A percentile compares a stretch with the other conserved stretches of the same genome.
Conservation (phyloP, 768 basidiomycete species). For the Pleurotus platypus region DNA sequence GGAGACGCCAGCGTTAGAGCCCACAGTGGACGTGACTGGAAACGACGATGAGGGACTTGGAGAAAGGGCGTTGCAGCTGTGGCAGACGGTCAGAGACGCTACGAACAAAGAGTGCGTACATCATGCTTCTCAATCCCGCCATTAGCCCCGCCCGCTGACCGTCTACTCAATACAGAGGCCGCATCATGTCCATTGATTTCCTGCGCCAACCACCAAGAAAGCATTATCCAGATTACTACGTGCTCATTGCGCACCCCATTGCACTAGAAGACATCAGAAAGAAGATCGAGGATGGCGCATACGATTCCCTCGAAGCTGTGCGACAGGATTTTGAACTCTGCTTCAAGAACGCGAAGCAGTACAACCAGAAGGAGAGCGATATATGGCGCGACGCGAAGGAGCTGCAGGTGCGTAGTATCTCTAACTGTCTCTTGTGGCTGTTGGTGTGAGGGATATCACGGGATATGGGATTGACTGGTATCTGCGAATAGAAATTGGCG, state of each 20-base stretch:
- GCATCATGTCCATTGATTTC: slow-evolving; percentile 61
- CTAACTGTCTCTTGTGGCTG: slow-evolving; percentile 57
- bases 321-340: slow-evolving; percentile 72
- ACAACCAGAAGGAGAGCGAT: slow-evolving; percentile 74
- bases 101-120: slow-evolving; percentile 84
- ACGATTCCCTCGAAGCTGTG: slow-evolving; percentile 62
- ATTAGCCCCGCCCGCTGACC: slow-evolving; percentile 20
- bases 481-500: slow-evolving; percentile 38
- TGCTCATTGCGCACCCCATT: slow-evolving; percentile 74
- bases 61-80: slow-evolving; percentile 68
- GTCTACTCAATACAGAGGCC: slow-evolving; percentile 48
- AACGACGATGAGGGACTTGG: slow-evolving; percentile 32
- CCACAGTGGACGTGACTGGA: neutral
- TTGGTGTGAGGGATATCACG: neutral
- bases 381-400: slow-evolving; percentile 84
- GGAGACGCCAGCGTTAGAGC: slow-evolving; percentile 8
- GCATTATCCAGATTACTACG: slow-evolving; percentile 85
- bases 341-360: slow-evolving; percentile 78
- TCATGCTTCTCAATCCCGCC: slow-evolving; percentile 37
- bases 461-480: neutral
- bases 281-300: slow-evolving; percentile 57
- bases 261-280: slow-evolving; percentile 88
- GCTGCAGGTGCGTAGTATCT: slow-evolving; percentile 41
- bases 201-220: slow-evolving; percentile 67
- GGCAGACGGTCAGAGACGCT: slow-evolving; percentile 78